These are phyloP conservation scores for Funneliformis mosseae DNA, from an alignment of 192 early-diverging fungal species.

Conservation along the genomic window DNA sequence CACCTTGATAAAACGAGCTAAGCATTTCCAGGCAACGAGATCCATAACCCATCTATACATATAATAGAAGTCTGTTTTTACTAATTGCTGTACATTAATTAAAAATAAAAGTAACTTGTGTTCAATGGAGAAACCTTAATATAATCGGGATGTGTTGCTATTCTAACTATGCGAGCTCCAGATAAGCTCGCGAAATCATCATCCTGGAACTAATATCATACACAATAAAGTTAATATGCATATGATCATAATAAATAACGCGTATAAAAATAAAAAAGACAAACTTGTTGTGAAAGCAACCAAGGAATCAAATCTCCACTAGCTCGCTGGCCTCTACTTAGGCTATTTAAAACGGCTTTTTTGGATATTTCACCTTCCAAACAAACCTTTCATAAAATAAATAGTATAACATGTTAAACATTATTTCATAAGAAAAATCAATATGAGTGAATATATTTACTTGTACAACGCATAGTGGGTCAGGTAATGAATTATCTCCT, in stretches of 20 bases:
- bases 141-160: constrained; percentile 98
- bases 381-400: constrained; percentile 66
- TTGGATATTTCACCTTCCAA: constrained; percentile 95
- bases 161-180: constrained; percentile 94
- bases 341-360: constrained; percentile 77
- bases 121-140: constrained; percentile 47
- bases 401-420: background rate
- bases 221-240: background rate
- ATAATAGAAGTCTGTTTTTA: background rate
- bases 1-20: constrained; percentile 85
- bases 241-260: background rate
- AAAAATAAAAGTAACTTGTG: background rate
- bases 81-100: background rate
- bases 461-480: constrained; percentile 89
- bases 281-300: constrained; percentile 83
- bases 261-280: constrained; percentile 33
- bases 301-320: constrained; percentile 97
- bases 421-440: background rate
- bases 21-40: constrained; percentile 83
- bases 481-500: constrained; percentile 73
- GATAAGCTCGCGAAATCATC: constrained; percentile 94
- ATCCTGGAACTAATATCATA: constrained; percentile 75
- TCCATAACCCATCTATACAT: constrained; percentile 89
- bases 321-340: constrained; percentile 83
- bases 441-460: constrained; percentile 5